Evolutionary conservation across 768 basidiomycete species (phyloP).

Genomic region (Leccinum aurantiacum): DNA sequence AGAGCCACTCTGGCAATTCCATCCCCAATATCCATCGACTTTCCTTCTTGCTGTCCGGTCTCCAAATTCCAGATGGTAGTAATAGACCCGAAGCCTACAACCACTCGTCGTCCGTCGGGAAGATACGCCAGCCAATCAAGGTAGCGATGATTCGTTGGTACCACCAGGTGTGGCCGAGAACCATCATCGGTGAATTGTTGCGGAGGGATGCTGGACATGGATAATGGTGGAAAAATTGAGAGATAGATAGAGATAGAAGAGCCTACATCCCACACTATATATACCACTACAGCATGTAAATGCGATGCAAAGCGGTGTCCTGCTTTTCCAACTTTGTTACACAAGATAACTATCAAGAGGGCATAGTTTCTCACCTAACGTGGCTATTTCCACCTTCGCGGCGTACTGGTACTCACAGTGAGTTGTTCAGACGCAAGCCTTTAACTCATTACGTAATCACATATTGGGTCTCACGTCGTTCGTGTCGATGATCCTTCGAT

Average conservation of each 20-base stretch:
- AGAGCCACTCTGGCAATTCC: neutral
- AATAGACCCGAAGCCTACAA: neutral
- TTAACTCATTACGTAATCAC: constrained; percentile 6
- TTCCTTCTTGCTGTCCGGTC: constrained; percentile 4
- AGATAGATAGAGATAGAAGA: too few species aligned
- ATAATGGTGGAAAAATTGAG: too few species aligned
- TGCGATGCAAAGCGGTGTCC: too few species aligned
- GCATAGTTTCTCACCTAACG: too few species aligned
- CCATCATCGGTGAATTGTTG: neutral
- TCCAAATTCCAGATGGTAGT: constrained; percentile 6
- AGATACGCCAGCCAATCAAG: neutral
- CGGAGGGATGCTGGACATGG: too few species aligned
- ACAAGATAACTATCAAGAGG: too few species aligned
- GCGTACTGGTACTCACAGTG: too few species aligned
- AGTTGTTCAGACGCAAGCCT: too few species aligned
- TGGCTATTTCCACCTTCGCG: too few species aligned
- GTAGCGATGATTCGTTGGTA: neutral
- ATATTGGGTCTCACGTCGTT: neutral
- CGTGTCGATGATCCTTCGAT: constrained; percentile 5
- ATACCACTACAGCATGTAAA: too few species aligned
- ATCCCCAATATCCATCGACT: neutral
- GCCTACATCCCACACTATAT: too few species aligned
- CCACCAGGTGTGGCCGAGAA: neutral
- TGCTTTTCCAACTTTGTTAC: too few species aligned
- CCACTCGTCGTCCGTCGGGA: constrained; percentile 9